These are phyloP conservation scores for Colletotrichum zoysiae DNA, from an alignment of 2,329 filamentous ascomycete species.

Conservation along the genomic window DNA sequence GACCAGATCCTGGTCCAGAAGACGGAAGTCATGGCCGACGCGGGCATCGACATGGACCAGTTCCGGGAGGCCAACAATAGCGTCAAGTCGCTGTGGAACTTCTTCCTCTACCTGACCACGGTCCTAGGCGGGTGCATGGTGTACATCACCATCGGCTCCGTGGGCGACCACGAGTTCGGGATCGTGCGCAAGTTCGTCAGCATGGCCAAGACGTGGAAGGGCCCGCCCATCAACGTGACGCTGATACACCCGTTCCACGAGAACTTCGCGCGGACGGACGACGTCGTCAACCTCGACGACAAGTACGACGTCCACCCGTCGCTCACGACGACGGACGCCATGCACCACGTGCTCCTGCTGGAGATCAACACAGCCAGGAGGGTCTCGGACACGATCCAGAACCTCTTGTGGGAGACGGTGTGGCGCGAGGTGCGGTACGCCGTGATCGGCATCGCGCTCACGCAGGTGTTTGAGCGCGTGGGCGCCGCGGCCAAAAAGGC, in stretches of 20 bases:
- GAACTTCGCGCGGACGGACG: constrained; percentile 43
- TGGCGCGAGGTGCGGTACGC: constrained; percentile 48
- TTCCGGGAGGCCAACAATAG: constrained; percentile 43
- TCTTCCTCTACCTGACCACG: constrained; percentile 44
- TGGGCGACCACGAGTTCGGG: constrained; percentile 46
- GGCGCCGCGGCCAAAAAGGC: constrained; percentile 24
- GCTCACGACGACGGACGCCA: constrained; percentile 47
- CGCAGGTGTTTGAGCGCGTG: constrained; percentile 41
- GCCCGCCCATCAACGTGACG: constrained; percentile 46
- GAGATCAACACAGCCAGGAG: constrained; percentile 42
- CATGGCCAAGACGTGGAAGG: constrained; percentile 44
- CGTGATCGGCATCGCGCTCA: constrained; percentile 45
- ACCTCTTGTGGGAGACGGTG: constrained; percentile 47
- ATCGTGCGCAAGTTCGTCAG: constrained; percentile 46
- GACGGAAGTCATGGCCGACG: constrained; percentile 43
- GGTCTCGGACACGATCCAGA: constrained; percentile 45
- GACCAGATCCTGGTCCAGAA: constrained; percentile 47
- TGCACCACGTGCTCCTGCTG: constrained; percentile 47
- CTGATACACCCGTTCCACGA: constrained; percentile 47
- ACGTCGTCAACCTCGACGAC: constrained; percentile 46
- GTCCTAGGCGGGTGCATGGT: constrained; percentile 45
- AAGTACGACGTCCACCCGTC: constrained; percentile 48
- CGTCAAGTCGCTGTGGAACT: constrained; percentile 44
- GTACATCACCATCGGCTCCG: constrained; percentile 47
- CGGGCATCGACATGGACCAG: constrained; percentile 42